Evolutionary conservation across 345 rosid genomes (phyloP).

Genomic region (Fremontodendron californicum): DNA sequence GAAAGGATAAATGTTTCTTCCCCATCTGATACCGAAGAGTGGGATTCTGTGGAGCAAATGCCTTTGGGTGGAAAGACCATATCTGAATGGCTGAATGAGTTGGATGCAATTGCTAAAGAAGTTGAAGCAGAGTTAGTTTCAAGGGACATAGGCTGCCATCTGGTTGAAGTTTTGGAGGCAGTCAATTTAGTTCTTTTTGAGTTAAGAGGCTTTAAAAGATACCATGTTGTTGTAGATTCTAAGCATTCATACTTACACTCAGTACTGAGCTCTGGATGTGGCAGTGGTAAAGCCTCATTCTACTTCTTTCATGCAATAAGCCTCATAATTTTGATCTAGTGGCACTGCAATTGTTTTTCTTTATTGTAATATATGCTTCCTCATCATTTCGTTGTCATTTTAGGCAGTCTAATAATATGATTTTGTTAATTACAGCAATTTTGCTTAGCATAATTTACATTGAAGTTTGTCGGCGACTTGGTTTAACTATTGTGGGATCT

Average conservation of each 20-base stretch:
- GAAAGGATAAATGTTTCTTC: conserved; percentile 44
- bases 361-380: neutral
- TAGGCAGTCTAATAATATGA: conserved; percentile 5
- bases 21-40: conserved; percentile 32
- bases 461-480: conserved; percentile 78
- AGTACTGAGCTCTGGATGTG: conserved; percentile 61
- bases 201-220: conserved; percentile 74
- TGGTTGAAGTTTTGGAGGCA: conserved; percentile 76
- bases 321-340: neutral
- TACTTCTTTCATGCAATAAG: conserved; percentile 12
- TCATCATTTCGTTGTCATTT: neutral
- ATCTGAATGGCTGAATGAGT: conserved; percentile 58
- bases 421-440: conserved; percentile 54
- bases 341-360: neutral
- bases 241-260: conserved; percentile 71
- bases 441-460: conserved; percentile 89
- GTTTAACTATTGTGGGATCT: conserved; percentile 83
- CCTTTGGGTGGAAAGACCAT: conserved; percentile 62
- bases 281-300: conserved; percentile 63
- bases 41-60: conserved; percentile 50
- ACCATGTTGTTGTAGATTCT: conserved; percentile 57
- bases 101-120: conserved; percentile 66
- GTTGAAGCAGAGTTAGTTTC: conserved; percentile 80
- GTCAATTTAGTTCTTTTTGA: conserved; percentile 77
- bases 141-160: conserved; percentile 77